Percentiles rank a stretch among this genome's conserved stretches.
phyloP scores from a whole-genome alignment of 352 stramenopile genomes.

The Phytophthora idaei region DNA sequence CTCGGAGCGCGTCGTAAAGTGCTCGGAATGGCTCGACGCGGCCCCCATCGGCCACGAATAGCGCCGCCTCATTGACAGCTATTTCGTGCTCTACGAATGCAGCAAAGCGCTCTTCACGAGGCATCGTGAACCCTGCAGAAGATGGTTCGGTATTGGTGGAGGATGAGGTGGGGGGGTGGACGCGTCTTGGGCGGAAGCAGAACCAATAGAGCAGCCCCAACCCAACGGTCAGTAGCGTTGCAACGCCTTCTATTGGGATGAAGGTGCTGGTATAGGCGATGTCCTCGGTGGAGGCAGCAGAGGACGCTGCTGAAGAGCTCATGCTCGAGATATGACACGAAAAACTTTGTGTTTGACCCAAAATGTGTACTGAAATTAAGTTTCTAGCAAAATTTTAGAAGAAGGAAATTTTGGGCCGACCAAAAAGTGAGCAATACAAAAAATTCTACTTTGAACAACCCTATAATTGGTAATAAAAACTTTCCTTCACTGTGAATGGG shows the following conservation, averaged over 20 bases:
- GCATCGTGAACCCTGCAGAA: not conserved
- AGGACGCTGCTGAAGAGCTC: too few species aligned
- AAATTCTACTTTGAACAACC: too few species aligned
- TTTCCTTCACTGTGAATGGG: too few species aligned
- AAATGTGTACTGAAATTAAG: too few species aligned
- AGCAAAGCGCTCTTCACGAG: slow-evolving; percentile 18
- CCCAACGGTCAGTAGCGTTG: slow-evolving; percentile 16
- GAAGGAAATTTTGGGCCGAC: too few species aligned
- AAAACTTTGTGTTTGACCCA: too few species aligned
- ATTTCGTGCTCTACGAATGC: slow-evolving; percentile 29
- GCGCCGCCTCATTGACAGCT: slow-evolving; percentile 17
- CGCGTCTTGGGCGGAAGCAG: slow-evolving; percentile 11
- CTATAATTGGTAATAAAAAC: too few species aligned
- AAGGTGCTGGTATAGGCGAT: not conserved
- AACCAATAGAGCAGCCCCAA: slow-evolving; percentile 32
- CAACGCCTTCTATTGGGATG: slow-evolving; percentile 13
- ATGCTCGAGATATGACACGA: too few species aligned
- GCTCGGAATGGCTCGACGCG: slow-evolving; percentile 13
- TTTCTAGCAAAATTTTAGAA: too few species aligned
- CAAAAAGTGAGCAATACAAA: too few species aligned
- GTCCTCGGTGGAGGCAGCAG: too few species aligned
- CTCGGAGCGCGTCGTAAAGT: slow-evolving; percentile 27
- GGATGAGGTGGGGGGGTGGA: not conserved
- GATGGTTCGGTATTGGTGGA: not conserved
- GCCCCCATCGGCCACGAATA: slow-evolving; percentile 19